Conservation (phyloP, 345 rosid genomes). For the Eutrema yunnanense region DNA sequence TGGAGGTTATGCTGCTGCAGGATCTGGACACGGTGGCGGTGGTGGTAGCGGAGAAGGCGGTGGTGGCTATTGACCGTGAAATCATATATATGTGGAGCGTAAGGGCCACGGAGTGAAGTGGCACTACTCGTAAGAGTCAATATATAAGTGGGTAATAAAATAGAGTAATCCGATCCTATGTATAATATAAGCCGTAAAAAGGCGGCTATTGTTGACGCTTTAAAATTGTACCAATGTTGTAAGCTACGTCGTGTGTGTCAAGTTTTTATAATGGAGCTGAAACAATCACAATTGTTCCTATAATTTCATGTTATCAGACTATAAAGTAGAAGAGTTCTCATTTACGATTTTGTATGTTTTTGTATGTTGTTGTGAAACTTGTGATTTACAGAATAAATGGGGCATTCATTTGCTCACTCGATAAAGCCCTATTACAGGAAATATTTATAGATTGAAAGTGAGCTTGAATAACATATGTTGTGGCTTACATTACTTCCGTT, state of each 20-base stretch:
- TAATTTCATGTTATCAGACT: background rate
- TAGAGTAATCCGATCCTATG: background rate
- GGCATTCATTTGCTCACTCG: too few relatives aligned
- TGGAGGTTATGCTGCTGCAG: slow-evolving; percentile 28
- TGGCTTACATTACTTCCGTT: too few relatives aligned
- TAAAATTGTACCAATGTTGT: too few relatives aligned
- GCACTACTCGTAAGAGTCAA: background rate
- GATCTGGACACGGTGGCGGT: slow-evolving; percentile 26
- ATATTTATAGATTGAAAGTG: too few relatives aligned
- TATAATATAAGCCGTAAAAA: slow-evolving; percentile 23
- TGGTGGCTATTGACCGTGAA: slow-evolving; percentile 23
- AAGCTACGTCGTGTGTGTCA: slow-evolving; percentile 9
- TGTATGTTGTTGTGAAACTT: too few relatives aligned
- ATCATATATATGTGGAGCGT: background rate
- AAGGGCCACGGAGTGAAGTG: background rate
- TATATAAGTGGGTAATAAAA: background rate
- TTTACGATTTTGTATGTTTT: too few relatives aligned
- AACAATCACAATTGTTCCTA: background rate
- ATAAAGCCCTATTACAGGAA: too few relatives aligned
- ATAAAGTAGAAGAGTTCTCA: too few relatives aligned
- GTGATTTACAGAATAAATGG: too few relatives aligned
- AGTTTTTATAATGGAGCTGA: slow-evolving; percentile 4
- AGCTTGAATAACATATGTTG: too few relatives aligned
- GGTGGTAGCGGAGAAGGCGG: slow-evolving; percentile 31
- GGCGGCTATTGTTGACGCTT: slow-evolving; percentile 11